Evolutionary conservation across 768 basidiomycete genomes (phyloP), one percentile per base, ranked within the genome.

Genomic region (Macrolepiota albuminosa): DNA sequence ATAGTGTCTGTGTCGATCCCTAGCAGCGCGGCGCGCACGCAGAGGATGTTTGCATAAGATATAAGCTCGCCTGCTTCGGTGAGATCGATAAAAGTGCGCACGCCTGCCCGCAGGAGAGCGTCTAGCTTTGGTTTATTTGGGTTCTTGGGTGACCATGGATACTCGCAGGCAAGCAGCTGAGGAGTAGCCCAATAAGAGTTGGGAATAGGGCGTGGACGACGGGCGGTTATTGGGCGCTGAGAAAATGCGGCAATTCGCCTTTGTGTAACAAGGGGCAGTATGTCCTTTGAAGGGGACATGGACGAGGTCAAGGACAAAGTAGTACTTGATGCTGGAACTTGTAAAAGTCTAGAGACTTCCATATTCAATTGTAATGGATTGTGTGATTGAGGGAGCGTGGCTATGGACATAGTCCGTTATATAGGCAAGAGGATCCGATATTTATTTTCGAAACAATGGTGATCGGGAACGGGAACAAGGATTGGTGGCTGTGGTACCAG

Each of bases 131-230:
- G 86, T 57, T 77, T 78, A 61, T 76, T 70, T 8, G 78, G 73
- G 70, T 81, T 76, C 60, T 78, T 80, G 4, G 87, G 87, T 18
- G 82, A 75, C 84, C 86, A 92, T 1, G 89, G 89, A 71, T 91
- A 91, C 68, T 92, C 90, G 81, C 88, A 91, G 0, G 89, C 90
- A 56, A 91, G 78, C 39, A 92, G 80, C 11, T 78, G 72, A 0
- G 85, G 79, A 0, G 88, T 90, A 0, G 88, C 89, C 90, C 90
- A 92, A 75, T 91, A 91, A 0, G 87, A 89, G 72, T 92, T 92
- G n/a, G 88, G 87, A 67, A 91, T 85, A 33, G 89, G 89, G 0
- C 86, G 83, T 3, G 75, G 67, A 51, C 67, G 66, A 57, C 60
- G 61, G 16, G 66, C 66, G 31, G 60, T 68, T 45, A 68, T 54